These are phyloP conservation scores for Euphrasia confusa DNA, from an alignment of 257 asterid genomes.

Conservation along the genomic window DNA sequence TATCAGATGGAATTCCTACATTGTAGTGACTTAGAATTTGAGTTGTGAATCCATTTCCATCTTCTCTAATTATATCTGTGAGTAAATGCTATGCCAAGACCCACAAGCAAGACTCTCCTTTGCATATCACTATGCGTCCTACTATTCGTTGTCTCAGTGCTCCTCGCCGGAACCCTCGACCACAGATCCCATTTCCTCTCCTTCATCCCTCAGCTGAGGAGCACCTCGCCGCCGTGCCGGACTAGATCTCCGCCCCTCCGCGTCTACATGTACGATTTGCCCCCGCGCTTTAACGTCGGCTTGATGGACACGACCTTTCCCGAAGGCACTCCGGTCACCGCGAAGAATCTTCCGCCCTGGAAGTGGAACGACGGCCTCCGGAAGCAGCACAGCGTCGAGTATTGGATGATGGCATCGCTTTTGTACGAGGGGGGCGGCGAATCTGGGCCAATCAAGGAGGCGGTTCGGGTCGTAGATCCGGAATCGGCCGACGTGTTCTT, in stretches of 20 bases:
- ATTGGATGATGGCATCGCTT: conserved; percentile 68
- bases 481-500: conserved; percentile 68
- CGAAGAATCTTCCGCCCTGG: conserved; percentile 43
- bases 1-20: no score
- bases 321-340: conserved; percentile 30
- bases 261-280: conserved; percentile 54
- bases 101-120: conserved; percentile 32
- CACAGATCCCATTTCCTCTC: conserved; percentile 41
- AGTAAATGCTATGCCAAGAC: conserved; percentile 33
- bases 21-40: no score
- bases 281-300: conserved; percentile 49
- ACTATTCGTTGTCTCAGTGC: conserved; percentile 31
- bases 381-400: conserved; percentile 60
- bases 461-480: conserved; percentile 84
- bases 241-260: conserved; percentile 42
- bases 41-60: no score
- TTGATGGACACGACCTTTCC: conserved; percentile 42
- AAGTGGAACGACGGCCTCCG: conserved; percentile 49
- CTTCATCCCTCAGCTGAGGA: conserved; percentile 49
- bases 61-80: no score
- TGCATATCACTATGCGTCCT: conserved; percentile 45
- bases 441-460: conserved; percentile 36
- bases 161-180: conserved; percentile 42
- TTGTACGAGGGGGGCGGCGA: conserved; percentile 31
- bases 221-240: conserved; percentile 29